phyloP scores from a whole-genome alignment of 257 asterid genomes.

The Ballota nigra region DNA sequence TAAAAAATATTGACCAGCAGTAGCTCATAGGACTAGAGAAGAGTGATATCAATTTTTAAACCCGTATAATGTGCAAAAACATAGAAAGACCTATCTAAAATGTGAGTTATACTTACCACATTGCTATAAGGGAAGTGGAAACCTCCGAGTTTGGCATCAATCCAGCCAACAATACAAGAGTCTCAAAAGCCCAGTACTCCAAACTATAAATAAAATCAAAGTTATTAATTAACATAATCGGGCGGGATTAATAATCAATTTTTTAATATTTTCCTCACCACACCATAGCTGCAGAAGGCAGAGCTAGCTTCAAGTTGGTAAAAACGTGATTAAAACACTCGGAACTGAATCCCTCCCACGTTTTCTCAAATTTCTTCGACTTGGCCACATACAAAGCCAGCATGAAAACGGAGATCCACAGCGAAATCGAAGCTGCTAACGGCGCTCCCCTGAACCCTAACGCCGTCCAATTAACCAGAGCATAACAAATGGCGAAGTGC shows the following conservation, averaged over 20 bases:
- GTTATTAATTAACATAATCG: too few species aligned
- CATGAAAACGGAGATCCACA: conserved; percentile 58
- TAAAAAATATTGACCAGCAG: too few species aligned
- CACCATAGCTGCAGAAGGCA: conserved; percentile 81
- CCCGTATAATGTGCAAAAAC: too few species aligned
- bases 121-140: conserved; percentile 73
- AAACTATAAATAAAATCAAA: conserved; percentile 36
- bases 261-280: conserved; percentile 39
- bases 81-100: not conserved
- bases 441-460: conserved; percentile 64
- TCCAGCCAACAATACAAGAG: conserved; percentile 80
- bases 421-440: conserved; percentile 57
- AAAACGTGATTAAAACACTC: conserved; percentile 37
- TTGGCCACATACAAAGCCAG: conserved; percentile 37
- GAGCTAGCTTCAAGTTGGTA: conserved; percentile 44
- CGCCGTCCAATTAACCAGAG: conserved; percentile 42
- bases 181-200: conserved; percentile 89
- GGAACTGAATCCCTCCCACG: conserved; percentile 52
- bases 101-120: conserved; percentile 49
- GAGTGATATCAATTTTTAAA: too few species aligned
- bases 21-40: too few species aligned
- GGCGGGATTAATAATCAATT: not conserved
- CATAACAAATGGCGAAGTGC: conserved; percentile 53
- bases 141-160: conserved; percentile 72
- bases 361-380: conserved; percentile 35